phyloP scores from a whole-genome alignment of 257 asterid genomes.

The Jaltomata sinuosa region DNA sequence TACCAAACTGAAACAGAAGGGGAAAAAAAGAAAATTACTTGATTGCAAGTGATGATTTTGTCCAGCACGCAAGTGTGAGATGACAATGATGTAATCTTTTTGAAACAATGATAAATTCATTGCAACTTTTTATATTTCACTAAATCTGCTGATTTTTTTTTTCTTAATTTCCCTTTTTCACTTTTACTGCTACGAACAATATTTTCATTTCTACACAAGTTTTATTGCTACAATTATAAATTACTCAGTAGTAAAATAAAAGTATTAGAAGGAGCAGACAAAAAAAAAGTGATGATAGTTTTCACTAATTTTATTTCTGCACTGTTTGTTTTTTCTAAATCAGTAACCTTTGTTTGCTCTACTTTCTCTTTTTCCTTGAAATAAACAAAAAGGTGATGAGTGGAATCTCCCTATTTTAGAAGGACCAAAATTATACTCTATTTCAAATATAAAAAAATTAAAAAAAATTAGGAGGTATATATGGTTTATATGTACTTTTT shows the following conservation, averaged over 20 bases:
- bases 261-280: not conserved
- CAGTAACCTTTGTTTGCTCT: not conserved
- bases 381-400: not conserved
- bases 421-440: not conserved
- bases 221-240: not conserved
- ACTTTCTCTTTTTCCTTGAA: not conserved
- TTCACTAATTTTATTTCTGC: not conserved
- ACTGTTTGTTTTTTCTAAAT: not conserved
- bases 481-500: too few species aligned
- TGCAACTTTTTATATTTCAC: not conserved
- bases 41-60: slow-evolving; percentile 2
- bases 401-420: not conserved
- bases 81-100: not conserved
- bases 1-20: not conserved
- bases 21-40: not conserved
- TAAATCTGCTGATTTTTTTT: not conserved
- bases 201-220: not conserved
- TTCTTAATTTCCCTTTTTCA: not conserved
- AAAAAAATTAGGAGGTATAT: too few species aligned
- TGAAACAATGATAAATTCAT: not conserved
- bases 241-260: not conserved
- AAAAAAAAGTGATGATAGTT: not conserved
- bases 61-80: slow-evolving; percentile 1
- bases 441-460: not conserved
- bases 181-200: not conserved